A percentile compares a stretch with the other conserved stretches of the same genome.
These are phyloP conservation scores for Diaporthe aspalathi DNA, from an alignment of 2,329 filamentous ascomycete species.

Conservation along the genomic window DNA sequence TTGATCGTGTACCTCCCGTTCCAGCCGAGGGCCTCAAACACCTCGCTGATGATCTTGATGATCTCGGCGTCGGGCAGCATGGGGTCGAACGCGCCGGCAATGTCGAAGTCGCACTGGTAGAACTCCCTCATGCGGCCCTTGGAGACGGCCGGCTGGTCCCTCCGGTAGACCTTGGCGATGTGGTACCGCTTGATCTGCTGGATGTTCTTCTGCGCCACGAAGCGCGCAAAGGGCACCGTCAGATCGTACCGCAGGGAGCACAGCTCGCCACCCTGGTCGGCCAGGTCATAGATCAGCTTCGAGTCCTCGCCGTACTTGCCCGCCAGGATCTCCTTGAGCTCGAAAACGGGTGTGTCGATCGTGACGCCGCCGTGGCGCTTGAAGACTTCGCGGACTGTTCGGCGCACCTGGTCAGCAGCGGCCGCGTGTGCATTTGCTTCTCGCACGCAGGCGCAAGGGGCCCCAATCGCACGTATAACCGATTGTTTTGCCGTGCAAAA, in stretches of 20 bases:
- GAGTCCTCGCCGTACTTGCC: conserved; percentile 94
- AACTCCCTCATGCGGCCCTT: conserved; percentile 96
- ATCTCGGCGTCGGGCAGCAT: conserved; percentile 96
- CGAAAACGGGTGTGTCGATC: conserved; percentile 86
- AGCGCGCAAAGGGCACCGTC: conserved; percentile 91
- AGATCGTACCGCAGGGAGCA: conserved; percentile 88
- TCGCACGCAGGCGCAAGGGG: neutral
- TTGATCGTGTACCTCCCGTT: conserved; percentile 80
- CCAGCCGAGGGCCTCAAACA: conserved; percentile 82
- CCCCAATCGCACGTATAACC: neutral
- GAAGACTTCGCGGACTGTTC: conserved; percentile 78
- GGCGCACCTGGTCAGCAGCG: conserved; percentile 49
- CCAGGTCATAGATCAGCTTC: conserved; percentile 90
- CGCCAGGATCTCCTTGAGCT: conserved; percentile 85
- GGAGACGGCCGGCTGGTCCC: conserved; percentile 81
- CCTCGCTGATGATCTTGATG: conserved; percentile 83
- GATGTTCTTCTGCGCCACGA: conserved; percentile 87
- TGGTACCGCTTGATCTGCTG: conserved; percentile 93
- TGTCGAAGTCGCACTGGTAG: conserved; percentile 97
- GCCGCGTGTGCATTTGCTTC: neutral
- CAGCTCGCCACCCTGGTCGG: conserved; percentile 87
- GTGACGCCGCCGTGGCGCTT: conserved; percentile 84
- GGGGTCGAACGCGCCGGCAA: conserved; percentile 86
- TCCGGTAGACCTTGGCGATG: conserved; percentile 86
- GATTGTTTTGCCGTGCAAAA: conserved; percentile 6